Conservation (phyloP, 2,329 filamentous ascomycete species). For the Penicillium sp. region DNA sequence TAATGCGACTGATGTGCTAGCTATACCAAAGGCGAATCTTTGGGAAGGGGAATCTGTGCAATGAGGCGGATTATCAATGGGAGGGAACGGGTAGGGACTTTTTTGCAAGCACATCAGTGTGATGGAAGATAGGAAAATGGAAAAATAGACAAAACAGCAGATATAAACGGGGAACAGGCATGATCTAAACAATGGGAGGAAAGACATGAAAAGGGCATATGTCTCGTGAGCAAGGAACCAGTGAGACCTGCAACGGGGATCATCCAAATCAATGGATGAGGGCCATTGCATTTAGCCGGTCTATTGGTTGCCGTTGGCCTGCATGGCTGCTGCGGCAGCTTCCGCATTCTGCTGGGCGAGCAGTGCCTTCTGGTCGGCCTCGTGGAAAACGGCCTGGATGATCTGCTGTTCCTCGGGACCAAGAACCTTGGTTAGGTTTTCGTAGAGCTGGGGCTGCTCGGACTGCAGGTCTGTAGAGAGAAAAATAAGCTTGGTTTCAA, state of each 20-base stretch:
- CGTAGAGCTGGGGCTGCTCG: slow-evolving; percentile 87
- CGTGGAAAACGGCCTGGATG: slow-evolving; percentile 73
- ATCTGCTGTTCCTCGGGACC: slow-evolving; percentile 77
- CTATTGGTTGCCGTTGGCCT: slow-evolving; percentile 38
- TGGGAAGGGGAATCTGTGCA: slow-evolving; percentile 31
- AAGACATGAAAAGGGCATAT: slow-evolving; percentile 32
- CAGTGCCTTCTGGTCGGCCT: slow-evolving; percentile 61
- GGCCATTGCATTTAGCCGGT: neutral
- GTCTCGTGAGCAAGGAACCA: slow-evolving; percentile 26
- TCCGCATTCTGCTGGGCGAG: slow-evolving; percentile 38
- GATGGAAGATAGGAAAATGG: slow-evolving; percentile 12
- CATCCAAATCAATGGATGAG: neutral
- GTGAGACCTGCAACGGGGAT: neutral
- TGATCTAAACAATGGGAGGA: slow-evolving; percentile 26
- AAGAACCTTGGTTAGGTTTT: slow-evolving; percentile 74
- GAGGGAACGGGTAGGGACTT: slow-evolving; percentile 16
- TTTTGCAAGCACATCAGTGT: slow-evolving; percentile 28
- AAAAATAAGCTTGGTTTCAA: slow-evolving; percentile 28
- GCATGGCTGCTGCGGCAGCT: slow-evolving; percentile 35
- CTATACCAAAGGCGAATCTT: slow-evolving; percentile 22
- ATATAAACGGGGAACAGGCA: slow-evolving; percentile 25
- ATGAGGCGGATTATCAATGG: slow-evolving; percentile 19
- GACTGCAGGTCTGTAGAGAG: slow-evolving; percentile 71
- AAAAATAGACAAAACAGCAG: slow-evolving; percentile 15
- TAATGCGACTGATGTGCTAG: slow-evolving; percentile 23